Conservation (phyloP, 352 stramenopile genomes). For the Phytophthora fragariaefolia region DNA sequence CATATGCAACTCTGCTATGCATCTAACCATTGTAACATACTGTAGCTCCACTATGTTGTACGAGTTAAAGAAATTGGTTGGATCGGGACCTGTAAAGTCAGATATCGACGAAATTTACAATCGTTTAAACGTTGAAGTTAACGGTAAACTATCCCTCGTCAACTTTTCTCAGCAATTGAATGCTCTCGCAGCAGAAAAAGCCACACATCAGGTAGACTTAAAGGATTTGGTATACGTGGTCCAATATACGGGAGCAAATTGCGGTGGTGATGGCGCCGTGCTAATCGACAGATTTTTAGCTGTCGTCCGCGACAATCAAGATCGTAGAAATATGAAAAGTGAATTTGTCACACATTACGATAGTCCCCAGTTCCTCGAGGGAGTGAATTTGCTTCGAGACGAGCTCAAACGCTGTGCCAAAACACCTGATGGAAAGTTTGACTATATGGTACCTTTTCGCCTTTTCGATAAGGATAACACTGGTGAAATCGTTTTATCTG, state of each 20-base stretch:
- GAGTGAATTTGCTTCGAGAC: slow-evolving; percentile 67
- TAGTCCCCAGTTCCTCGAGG: slow-evolving; percentile 78
- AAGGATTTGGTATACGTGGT: slow-evolving; percentile 82
- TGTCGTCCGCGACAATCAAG: slow-evolving; percentile 65
- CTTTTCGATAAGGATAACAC: slow-evolving; percentile 79
- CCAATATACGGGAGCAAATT: slow-evolving; percentile 78
- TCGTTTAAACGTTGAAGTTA: slow-evolving; percentile 73
- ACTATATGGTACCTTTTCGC: slow-evolving; percentile 72
- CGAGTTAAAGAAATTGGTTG: slow-evolving; percentile 75
- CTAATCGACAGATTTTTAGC: slow-evolving; percentile 82
- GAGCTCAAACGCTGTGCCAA: slow-evolving; percentile 83
- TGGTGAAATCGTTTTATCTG: slow-evolving; percentile 70
- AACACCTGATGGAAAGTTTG: slow-evolving; percentile 79
- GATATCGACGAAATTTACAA: slow-evolving; percentile 66
- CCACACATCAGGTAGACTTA: slow-evolving; percentile 55
- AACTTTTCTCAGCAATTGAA: slow-evolving; percentile 69
- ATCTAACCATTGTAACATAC: slow-evolving; percentile 6
- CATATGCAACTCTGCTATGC: neutral
- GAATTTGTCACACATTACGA: slow-evolving; percentile 87
- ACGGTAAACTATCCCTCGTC: slow-evolving; percentile 70
- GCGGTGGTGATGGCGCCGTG: slow-evolving; percentile 64
- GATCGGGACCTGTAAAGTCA: slow-evolving; percentile 40
- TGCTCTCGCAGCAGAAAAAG: slow-evolving; percentile 59
- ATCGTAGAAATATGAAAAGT: slow-evolving; percentile 86
- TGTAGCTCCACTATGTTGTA: slow-evolving; percentile 66